phyloP scores from a whole-genome alignment of 2,329 filamentous ascomycete genomes.

The Xylaria sp. region DNA sequence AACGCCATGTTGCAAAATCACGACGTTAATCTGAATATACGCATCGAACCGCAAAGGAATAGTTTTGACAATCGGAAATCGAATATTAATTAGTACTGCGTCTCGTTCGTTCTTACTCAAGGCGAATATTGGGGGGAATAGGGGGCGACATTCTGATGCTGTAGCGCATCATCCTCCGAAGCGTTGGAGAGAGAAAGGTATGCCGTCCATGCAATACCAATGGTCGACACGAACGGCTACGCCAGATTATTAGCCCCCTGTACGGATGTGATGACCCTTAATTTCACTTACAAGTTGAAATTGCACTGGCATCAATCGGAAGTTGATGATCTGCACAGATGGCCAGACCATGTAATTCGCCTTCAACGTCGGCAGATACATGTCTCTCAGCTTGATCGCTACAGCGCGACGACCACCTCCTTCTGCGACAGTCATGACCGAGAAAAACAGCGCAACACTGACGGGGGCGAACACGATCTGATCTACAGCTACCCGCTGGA shows the following conservation, averaged over 20 bases:
- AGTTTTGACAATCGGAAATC: not conserved
- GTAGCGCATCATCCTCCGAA: constrained; percentile 58
- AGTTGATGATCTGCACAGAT: constrained; percentile 93
- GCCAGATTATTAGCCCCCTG: constrained; percentile 3
- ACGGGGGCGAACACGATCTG: constrained; percentile 90
- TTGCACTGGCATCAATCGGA: constrained; percentile 88
- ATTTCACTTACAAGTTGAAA: constrained; percentile 78
- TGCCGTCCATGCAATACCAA: constrained; percentile 96
- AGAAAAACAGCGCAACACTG: constrained; percentile 84
- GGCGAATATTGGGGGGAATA: constrained; percentile 35
- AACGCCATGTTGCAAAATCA: constrained; percentile 11
- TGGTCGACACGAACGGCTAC: constrained; percentile 89
- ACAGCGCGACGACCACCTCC: constrained; percentile 80
- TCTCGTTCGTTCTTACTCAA: constrained; percentile 20
- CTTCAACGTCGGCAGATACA: constrained; percentile 90
- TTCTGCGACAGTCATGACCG: constrained; percentile 92
- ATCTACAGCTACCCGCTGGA: constrained; percentile 89
- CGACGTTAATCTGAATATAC: not conserved
- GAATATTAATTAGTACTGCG: not conserved
- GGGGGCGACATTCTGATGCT: constrained; percentile 25
- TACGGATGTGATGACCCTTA: too few relatives aligned
- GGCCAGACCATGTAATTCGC: constrained; percentile 96
- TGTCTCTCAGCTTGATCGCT: constrained; percentile 79
- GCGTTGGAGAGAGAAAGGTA: constrained; percentile 92
- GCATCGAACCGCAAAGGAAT: not conserved